Base-by-base conservation (phyloP, 495 filamentous ascomycete genomes). In the Niebla homalea region DNA sequence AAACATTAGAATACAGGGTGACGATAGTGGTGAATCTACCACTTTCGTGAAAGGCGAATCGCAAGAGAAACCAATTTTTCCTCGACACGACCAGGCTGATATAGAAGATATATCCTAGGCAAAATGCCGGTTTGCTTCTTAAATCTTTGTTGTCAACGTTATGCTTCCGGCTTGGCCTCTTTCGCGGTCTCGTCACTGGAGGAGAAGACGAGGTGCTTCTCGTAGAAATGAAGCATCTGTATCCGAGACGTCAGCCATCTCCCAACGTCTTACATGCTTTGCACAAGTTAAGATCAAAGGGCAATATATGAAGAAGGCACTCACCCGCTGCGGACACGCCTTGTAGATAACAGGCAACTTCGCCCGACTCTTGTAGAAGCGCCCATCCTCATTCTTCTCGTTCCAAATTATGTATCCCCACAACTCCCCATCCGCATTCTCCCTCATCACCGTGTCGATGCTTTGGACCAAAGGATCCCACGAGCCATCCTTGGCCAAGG, bases 401-500 rank as follows among this genome's bases (percentile, higher is more conserved):
- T 69, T 77, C 76, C 78, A 84, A 16, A 72, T 56, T 2, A 83
- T 53, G 46, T 72, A 78, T 0, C 70, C 80, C 36, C 67, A 69
- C 4, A 76, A 54, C 21, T 52, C 60, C 5, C 57, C 50, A 14
- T 62, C 62, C 5, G 68, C 54, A 16, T 61, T 52, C 46, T 78
- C 66, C 26, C 77, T 69, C 46, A 75, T 64, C 37, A 83, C 72
- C 0, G 79, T 80, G 23, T 81, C 72, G 15, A 84, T 69, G 2
- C 46, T 58, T 22, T 68, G 55, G 3, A 84, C 67, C 18, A 78
- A 62, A 4, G 67, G 58, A 36, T 83, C 80, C 80, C 80, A 84
- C 16, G 38, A 54, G 53, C 53, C 44, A 35, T 52, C 45, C 26
- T 55, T 49, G 36, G 55, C 51, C 41, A 52, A 57, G 23, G 46